These are phyloP conservation scores for Cytospora mali DNA, from an alignment of 2,329 filamentous ascomycete genomes.

Conservation along the genomic window DNA sequence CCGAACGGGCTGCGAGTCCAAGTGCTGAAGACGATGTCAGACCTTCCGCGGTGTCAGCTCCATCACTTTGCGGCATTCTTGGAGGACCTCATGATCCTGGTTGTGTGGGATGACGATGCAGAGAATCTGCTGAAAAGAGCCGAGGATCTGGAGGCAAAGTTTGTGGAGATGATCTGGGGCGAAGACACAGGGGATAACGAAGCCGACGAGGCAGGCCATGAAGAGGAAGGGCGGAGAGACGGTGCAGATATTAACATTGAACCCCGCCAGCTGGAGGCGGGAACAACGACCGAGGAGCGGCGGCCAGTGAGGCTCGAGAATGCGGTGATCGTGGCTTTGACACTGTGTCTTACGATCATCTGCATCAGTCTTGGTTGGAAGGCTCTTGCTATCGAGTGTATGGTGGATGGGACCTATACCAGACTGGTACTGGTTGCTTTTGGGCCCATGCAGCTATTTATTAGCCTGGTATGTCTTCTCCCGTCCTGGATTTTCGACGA, in stretches of 20 bases:
- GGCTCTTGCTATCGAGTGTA: slow-evolving; percentile 18
- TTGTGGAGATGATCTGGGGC: slow-evolving; percentile 63
- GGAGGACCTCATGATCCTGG: slow-evolving; percentile 57
- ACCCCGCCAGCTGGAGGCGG: slow-evolving; percentile 44
- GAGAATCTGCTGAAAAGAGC: slow-evolving; percentile 56
- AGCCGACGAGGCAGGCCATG: slow-evolving; percentile 43
- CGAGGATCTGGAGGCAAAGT: slow-evolving; percentile 52
- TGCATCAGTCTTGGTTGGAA: slow-evolving; percentile 23
- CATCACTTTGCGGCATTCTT: slow-evolving; percentile 70
- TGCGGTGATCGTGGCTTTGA: slow-evolving; percentile 20
- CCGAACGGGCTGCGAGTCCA: slow-evolving; percentile 61
- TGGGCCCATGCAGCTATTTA: slow-evolving; percentile 19
- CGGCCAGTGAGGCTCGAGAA: slow-evolving; percentile 20
- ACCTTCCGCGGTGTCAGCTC: slow-evolving; percentile 62
- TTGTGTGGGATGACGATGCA: slow-evolving; percentile 67
- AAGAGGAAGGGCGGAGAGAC: slow-evolving; percentile 36
- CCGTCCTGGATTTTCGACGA: slow-evolving; percentile 47
- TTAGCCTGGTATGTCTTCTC: slow-evolving; percentile 23
- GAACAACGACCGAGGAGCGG: slow-evolving; percentile 45
- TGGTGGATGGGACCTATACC: slow-evolving; percentile 8
- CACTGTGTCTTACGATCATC: slow-evolving; percentile 18
- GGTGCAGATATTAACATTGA: slow-evolving; percentile 49
- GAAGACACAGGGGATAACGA: slow-evolving; percentile 43
- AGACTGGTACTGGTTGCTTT: slow-evolving; percentile 42
- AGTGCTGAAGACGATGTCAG: slow-evolving; percentile 59